Percentiles rank a stretch among this genome's conserved stretches.
These are phyloP conservation scores for Penicillium ucsense DNA, from an alignment of 495 filamentous ascomycete genomes.

Conservation along the genomic window DNA sequence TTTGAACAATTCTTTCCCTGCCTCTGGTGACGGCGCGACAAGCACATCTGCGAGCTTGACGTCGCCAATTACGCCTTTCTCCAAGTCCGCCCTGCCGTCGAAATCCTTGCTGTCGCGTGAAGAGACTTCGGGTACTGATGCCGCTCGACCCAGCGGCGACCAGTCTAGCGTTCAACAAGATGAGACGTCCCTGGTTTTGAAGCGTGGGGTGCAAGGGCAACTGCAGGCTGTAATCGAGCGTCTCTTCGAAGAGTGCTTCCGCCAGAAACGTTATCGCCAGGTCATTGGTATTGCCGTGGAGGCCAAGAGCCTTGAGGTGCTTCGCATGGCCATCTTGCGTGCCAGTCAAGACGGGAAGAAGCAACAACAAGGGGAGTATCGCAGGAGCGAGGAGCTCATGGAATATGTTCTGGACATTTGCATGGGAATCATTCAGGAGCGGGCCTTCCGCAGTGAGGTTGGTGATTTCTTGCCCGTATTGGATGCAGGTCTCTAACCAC, in stretches of 20 bases:
- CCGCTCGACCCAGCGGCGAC: slow-evolving; percentile 44
- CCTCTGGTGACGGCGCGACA: slow-evolving; percentile 48
- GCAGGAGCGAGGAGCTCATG: slow-evolving; percentile 82
- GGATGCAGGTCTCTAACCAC: no score
- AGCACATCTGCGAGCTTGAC: slow-evolving; percentile 62
- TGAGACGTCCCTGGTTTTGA: slow-evolving; percentile 44
- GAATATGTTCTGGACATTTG: slow-evolving; percentile 94
- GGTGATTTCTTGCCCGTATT: slow-evolving; percentile 3
- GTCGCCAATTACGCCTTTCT: slow-evolving; percentile 88
- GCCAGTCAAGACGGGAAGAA: slow-evolving; percentile 73
- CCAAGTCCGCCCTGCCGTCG: slow-evolving; percentile 78
- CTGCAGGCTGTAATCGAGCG: slow-evolving; percentile 76
- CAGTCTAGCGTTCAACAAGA: slow-evolving; percentile 41
- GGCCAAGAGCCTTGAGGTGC: slow-evolving; percentile 82
- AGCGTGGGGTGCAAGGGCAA: slow-evolving; percentile 52
- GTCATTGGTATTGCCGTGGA: slow-evolving; percentile 99
- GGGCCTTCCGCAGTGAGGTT: slow-evolving; percentile 71
- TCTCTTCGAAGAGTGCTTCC: slow-evolving; percentile 84
- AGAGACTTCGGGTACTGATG: slow-evolving; percentile 52
- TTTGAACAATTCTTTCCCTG: slow-evolving; percentile 63
- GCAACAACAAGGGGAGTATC: slow-evolving; percentile 45
- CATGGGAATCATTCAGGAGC: slow-evolving; percentile 96
- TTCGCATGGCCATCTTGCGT: slow-evolving; percentile 74
- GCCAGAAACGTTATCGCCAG: slow-evolving; percentile 80
- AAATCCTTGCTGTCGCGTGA: slow-evolving; percentile 86